phyloP scores from a whole-genome alignment of 1,139 yeast genomes.

The Sugiyamaella sp. region DNA sequence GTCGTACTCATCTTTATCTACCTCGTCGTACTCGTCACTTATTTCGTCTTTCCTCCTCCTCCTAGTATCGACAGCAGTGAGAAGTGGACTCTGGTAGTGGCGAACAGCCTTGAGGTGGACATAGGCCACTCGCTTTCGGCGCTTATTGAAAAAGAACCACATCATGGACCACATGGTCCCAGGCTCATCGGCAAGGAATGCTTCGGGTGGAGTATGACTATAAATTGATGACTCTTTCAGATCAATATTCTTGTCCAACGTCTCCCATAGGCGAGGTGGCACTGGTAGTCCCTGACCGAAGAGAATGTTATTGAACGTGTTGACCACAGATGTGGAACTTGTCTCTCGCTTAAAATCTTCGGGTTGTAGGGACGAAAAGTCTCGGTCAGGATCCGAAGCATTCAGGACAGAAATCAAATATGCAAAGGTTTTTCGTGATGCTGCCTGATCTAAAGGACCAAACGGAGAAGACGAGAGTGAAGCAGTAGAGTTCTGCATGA shows the following conservation, averaged over 20 bases:
- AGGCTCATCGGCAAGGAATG: slow-evolving; percentile 73
- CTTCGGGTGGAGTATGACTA: slow-evolving; percentile 77
- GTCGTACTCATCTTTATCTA: slow-evolving; percentile 55
- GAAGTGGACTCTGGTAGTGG: slow-evolving; percentile 33
- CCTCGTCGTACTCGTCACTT: slow-evolving; percentile 30
- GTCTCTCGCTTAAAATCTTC: slow-evolving; percentile 69
- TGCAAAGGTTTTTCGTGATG: slow-evolving; percentile 87
- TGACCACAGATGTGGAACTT: slow-evolving; percentile 57
- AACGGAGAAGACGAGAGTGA: slow-evolving; percentile 65
- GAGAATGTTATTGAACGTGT: slow-evolving; percentile 77
- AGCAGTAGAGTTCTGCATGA: not conserved
- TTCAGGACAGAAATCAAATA: slow-evolving; percentile 87
- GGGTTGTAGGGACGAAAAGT: slow-evolving; percentile 85
- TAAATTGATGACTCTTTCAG: slow-evolving; percentile 75
- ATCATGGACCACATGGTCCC: slow-evolving; percentile 87
- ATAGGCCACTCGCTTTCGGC: slow-evolving; percentile 88
- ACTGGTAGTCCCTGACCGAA: slow-evolving; percentile 69
- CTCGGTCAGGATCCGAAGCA: slow-evolving; percentile 95
- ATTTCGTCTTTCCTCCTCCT: slow-evolving; percentile 29
- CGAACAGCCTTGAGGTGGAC: slow-evolving; percentile 55
- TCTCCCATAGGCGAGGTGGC: slow-evolving; percentile 82
- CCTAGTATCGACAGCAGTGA: slow-evolving; percentile 29
- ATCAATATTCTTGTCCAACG: slow-evolving; percentile 82
- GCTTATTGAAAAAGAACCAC: slow-evolving; percentile 91
- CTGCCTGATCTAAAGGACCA: slow-evolving; percentile 84